Evolutionary conservation across 108 stramenopile genomes (phyloP).

Genomic region (Cyclotella baltica): DNA sequence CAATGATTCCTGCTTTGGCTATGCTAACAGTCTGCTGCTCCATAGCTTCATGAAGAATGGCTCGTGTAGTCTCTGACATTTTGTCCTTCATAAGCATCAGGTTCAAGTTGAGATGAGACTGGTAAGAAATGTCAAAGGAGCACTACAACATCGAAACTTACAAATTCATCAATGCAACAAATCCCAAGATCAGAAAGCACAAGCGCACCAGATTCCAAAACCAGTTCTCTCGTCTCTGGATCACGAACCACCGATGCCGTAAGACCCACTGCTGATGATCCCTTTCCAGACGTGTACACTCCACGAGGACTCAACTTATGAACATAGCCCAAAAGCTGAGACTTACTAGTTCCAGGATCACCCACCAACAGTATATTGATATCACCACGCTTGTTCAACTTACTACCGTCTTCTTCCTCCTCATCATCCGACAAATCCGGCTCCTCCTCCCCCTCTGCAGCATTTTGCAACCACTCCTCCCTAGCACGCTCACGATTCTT

Average conservation of each 20-base stretch:
- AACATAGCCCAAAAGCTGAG: conserved; percentile 96
- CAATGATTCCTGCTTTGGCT: conserved; percentile 99
- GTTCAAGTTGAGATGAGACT: conserved; percentile 82
- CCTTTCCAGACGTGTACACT: conserved; percentile 98
- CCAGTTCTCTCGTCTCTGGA: conserved; percentile 97
- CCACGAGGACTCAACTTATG: conserved; percentile 97
- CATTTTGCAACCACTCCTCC: conserved; percentile 34
- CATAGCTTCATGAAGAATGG: conserved; percentile 99
- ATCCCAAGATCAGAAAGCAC: conserved; percentile 98
- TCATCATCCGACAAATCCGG: conserved; percentile 58
- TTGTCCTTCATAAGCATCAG: conserved; percentile 90
- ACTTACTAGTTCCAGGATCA: conserved; percentile 97
- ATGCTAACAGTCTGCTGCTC: conserved; percentile 99
- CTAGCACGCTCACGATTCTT: conserved; percentile 47
- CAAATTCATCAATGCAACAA: conserved; percentile 98
- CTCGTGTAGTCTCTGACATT: conserved; percentile 97
- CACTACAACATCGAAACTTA: conserved; percentile 1
- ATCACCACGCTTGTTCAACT: conserved; percentile 93
- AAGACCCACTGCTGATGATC: conserved; percentile 97
- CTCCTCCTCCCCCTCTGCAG: conserved; percentile 40
- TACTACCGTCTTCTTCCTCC: conserved; percentile 39
- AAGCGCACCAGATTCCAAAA: conserved; percentile 97
- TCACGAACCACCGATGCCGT: conserved; percentile 99
- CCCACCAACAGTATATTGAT: conserved; percentile 99
- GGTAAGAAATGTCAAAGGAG: conserved; percentile 66